Evolutionary conservation across 192 early-diverging fungal species (phyloP).

Genomic region (Umbelopsis isabellina): DNA sequence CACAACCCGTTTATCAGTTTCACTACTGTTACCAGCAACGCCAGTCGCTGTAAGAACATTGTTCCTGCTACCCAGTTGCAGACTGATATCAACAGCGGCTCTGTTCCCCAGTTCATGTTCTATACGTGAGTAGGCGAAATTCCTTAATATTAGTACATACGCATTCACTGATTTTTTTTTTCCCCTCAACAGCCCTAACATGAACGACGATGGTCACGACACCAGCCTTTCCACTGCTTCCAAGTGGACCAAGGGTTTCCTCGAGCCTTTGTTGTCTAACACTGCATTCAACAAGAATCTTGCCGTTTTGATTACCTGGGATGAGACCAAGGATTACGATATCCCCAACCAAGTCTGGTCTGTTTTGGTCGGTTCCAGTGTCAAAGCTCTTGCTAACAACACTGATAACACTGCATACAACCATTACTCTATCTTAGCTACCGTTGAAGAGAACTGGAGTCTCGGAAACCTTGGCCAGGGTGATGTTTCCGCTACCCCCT

Average conservation of each 20-base stretch:
- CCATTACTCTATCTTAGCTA: slow-evolving; percentile 62
- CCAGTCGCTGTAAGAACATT: slow-evolving; percentile 61
- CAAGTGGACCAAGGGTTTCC: slow-evolving; percentile 56
- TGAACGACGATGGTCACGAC: slow-evolving; percentile 50
- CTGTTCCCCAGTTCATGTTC: slow-evolving; percentile 55
- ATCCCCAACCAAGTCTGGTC: slow-evolving; percentile 41
- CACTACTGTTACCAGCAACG: slow-evolving; percentile 49
- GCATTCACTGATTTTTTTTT: not conserved
- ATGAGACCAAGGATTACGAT: slow-evolving; percentile 27
- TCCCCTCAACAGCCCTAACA: not conserved
- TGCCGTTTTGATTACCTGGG: slow-evolving; percentile 34
- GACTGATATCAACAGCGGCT: slow-evolving; percentile 47
- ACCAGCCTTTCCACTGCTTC: slow-evolving; percentile 44
- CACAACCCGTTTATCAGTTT: slow-evolving; percentile 73
- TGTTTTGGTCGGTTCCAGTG: slow-evolving; percentile 42
- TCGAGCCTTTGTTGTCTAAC: slow-evolving; percentile 49
- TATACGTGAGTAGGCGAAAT: slow-evolving; percentile 32
- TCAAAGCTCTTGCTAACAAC: slow-evolving; percentile 27
- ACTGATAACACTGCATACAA: slow-evolving; percentile 58
- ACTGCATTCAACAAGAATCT: slow-evolving; percentile 47
- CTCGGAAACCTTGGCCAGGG: slow-evolving; percentile 53
- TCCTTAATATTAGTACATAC: slow-evolving; percentile 57
- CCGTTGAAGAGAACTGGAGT: slow-evolving; percentile 62
- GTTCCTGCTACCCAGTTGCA: slow-evolving; percentile 54
- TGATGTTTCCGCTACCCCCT: slow-evolving; percentile 52